Base-by-base conservation (phyloP, 495 filamentous ascomycete genomes). In the Chaetomium tenue region DNA sequence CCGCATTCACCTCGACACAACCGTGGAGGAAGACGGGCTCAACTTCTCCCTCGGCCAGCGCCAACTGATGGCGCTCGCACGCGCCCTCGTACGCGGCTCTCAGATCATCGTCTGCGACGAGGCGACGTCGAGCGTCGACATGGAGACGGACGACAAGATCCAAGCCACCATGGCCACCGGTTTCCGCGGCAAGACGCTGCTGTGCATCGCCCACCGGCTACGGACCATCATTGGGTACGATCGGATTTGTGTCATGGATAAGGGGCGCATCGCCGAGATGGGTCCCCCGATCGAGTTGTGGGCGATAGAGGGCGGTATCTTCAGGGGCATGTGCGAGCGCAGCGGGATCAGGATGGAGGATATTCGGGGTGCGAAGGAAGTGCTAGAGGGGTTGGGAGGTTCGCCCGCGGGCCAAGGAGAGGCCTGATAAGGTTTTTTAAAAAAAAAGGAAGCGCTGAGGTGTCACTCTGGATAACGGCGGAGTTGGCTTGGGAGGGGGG, bases 1-100 rank as follows among this genome's bases (percentile, higher is more conserved):
- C 48, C 86, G 88, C 47, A 89, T 98, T 60, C 89, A 91, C 58
- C 87, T 98, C 42, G 94, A 97, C 72, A 85, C 83, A 13, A 66
- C 84, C 9, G 91, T 97, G n/a, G 92, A 96, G 64, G 93, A 97
- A 70, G 93, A 96, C 78, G 93, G 93, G 0, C 79, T 94, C 46
- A 98, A 97, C 76, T 98, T 95, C 80, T 94, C 90, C 1, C 86
- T 97, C n/a, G 93, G 94, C 1, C 93, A 98, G 77, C 87, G 93
- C 4, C 93, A 98, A 71, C 86, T 97, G 16, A 95, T 98, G 90
- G 93, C 94, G 4, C 82, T 98, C 1, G 93, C 93, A 1, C 87
- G 93, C 0, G 93, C 93, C 0, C 84, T 97, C 2, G 93, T 97
- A 0, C 85, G 94, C 37, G 85, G 88, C 33, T 88, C 87, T 0